Conservation (phyloP, 768 basidiomycete genomes). For the Thelephora aurantiotincta region DNA sequence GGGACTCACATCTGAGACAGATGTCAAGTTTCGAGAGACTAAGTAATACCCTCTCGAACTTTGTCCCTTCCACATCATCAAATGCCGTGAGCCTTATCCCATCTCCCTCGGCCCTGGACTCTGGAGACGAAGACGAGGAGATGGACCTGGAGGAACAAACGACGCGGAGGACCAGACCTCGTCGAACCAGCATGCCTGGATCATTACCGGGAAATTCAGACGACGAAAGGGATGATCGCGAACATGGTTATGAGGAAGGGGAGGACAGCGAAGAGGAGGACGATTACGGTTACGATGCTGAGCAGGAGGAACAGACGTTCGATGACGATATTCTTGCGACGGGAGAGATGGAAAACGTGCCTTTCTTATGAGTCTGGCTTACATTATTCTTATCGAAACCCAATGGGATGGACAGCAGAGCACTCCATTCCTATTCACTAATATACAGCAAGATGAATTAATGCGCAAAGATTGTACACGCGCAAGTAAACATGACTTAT, state of each 20-base stretch:
- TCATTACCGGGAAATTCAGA: conserved; percentile 34
- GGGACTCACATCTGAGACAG: conserved; percentile 37
- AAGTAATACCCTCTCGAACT: conserved; percentile 40
- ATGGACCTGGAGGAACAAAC: conserved; percentile 25
- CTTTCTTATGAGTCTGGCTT: conserved; percentile 32
- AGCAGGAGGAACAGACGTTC: conserved; percentile 44
- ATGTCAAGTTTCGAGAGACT: conserved; percentile 70
- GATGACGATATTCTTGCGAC: conserved; percentile 71
- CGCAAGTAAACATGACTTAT: no score
- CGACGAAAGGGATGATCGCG: conserved; percentile 33
- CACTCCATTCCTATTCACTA: no score
- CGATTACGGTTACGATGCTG: conserved; percentile 20
- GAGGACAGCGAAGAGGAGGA: conserved; percentile 27
- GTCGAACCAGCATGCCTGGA: conserved; percentile 68
- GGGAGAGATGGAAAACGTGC: conserved; percentile 74
- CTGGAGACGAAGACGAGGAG: conserved; percentile 28
- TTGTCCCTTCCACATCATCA: conserved; percentile 27
- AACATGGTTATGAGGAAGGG: conserved; percentile 28
- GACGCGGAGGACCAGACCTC: conserved; percentile 43
- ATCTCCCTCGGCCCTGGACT: conserved; percentile 35
- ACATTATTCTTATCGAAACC: not conserved
- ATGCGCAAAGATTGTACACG: not conserved
- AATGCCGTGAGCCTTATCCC: conserved; percentile 35
- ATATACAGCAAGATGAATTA: conserved; percentile 4
- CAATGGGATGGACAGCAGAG: not conserved